Evolutionary conservation across 192 early-diverging fungal genomes (phyloP).

Genomic region (Phycomyces nitens): DNA sequence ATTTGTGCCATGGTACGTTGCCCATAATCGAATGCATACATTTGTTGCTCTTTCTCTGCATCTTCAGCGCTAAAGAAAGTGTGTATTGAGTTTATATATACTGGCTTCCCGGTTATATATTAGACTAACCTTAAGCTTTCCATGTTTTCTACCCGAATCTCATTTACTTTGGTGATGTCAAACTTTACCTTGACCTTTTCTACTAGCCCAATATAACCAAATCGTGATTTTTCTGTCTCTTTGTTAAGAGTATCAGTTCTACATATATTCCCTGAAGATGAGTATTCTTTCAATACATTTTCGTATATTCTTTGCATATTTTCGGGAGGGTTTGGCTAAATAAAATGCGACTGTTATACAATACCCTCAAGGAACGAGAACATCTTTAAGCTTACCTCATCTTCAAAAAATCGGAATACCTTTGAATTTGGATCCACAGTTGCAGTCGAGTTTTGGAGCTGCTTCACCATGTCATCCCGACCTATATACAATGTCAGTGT

Average conservation of each 20-base stretch:
- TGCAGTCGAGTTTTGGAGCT: neutral
- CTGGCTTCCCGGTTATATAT: no score
- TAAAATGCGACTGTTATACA: neutral
- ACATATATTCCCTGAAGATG: neutral
- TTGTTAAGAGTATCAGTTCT: conserved; percentile 4
- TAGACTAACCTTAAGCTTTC: conserved; percentile 1
- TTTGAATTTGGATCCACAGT: neutral
- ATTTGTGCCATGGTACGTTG: conserved; percentile 63
- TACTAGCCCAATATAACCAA: conserved; percentile 7
- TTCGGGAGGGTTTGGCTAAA: neutral
- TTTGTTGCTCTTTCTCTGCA: conserved; percentile 45
- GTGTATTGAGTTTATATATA: neutral
- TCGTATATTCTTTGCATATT: neutral
- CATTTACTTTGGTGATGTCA: conserved; percentile 5
- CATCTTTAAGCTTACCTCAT: neutral
- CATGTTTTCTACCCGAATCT: conserved; percentile 1
- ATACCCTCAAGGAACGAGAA: neutral
- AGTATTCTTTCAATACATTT: neutral
- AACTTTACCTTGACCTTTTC: neutral
- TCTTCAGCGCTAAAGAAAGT: conserved; percentile 26
- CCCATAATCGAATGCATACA: conserved; percentile 33
- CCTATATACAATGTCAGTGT: neutral
- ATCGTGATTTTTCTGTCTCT: conserved; percentile 7
- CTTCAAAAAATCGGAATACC: neutral
- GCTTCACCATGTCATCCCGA: conserved; percentile 9